Percentiles rank a stretch among this genome's conserved stretches.
Conservation (phyloP, 1,284 basidiomycete genomes). For the Naganishia albida region DNA sequence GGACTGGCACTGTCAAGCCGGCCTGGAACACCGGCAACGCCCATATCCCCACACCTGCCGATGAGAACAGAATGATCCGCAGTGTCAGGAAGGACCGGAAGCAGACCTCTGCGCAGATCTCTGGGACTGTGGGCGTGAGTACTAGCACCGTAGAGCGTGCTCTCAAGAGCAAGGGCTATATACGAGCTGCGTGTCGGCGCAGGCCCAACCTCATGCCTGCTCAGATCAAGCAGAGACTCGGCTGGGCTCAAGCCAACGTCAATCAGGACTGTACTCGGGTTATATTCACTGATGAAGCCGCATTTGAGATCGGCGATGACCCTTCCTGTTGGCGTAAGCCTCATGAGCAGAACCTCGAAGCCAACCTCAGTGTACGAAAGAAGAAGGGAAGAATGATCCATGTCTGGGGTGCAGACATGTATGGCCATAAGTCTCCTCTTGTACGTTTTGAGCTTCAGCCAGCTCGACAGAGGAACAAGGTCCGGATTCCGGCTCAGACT, state of each 20-base stretch:
- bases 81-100: not conserved
- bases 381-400: constrained; percentile 8
- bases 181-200: not conserved
- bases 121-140: not conserved
- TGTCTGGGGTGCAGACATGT: not conserved
- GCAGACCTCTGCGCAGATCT: constrained; percentile 2
- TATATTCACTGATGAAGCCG: constrained; percentile 5
- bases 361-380: not conserved
- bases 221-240: not conserved
- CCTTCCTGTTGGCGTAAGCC: not conserved
- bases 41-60: not conserved
- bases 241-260: not conserved
- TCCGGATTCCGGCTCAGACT: constrained; percentile 1
- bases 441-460: not conserved
- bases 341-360: not conserved
- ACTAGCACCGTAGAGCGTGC: constrained; percentile 1
- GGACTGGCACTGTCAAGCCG: constrained; percentile 13
- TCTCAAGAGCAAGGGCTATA: not conserved
- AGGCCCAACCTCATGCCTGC: not conserved
- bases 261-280: constrained; percentile 1
- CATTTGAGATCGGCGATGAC: constrained; percentile 7
- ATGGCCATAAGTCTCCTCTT: not conserved
- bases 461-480: not conserved
- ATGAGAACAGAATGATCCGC: constrained; percentile 8
- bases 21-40: constrained; percentile 4